Conservation (phyloP, 805 yeast genomes). For the Teunomyces funiuensis region DNA sequence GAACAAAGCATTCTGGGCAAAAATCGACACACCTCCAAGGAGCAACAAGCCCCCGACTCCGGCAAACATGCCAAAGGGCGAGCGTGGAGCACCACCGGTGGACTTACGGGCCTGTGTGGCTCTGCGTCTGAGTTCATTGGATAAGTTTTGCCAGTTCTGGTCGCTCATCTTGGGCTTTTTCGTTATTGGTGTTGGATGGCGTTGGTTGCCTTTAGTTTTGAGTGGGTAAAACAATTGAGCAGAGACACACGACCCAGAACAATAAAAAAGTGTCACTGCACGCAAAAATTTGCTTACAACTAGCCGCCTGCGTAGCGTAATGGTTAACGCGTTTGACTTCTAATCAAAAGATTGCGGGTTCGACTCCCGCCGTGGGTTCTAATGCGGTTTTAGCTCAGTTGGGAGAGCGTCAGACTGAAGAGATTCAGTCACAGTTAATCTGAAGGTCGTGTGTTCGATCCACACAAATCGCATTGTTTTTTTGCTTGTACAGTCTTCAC, state of each 20-base stretch:
- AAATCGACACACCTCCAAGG: conserved; percentile 40
- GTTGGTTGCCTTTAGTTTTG: conserved; percentile 1
- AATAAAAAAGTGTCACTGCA: not conserved
- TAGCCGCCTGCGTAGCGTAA: conserved; percentile 57
- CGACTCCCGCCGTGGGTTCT: conserved; percentile 54
- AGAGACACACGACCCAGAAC: not conserved
- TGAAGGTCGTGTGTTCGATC: conserved; percentile 90
- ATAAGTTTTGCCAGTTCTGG: conserved; percentile 42
- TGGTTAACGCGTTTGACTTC: conserved; percentile 70
- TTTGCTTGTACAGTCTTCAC: not conserved
- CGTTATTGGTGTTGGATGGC: not conserved
- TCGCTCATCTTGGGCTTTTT: conserved; percentile 31
- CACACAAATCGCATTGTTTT: conserved; percentile 62
- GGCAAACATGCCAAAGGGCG: conserved; percentile 39
- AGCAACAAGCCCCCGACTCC: conserved; percentile 43
- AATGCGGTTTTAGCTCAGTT: conserved; percentile 37
- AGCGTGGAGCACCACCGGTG: conserved; percentile 29
- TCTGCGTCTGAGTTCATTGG: conserved; percentile 43
- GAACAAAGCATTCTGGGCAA: conserved; percentile 46
- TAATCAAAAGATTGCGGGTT: conserved; percentile 66
- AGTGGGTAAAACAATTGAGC: not conserved
- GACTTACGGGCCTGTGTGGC: conserved; percentile 28
- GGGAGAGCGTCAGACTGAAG: conserved; percentile 43
- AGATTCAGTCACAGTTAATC: conserved; percentile 44
- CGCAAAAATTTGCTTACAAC: not conserved